Percentiles rank a stretch among this genome's conserved stretches.
Conservation (phyloP, 169 alveolate species). For the Cytauxzoon felis region DNA sequence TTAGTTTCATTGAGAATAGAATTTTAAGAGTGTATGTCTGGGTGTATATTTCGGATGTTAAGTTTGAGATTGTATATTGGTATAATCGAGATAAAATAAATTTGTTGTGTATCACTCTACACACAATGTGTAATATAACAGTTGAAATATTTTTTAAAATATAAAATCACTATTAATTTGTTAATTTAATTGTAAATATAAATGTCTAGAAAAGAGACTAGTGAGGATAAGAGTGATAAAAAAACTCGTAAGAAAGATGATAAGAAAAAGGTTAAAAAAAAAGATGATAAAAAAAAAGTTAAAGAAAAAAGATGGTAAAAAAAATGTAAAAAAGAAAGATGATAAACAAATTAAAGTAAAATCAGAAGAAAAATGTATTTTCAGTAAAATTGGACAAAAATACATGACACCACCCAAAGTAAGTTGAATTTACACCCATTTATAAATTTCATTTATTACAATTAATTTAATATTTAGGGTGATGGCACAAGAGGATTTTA, state of each 20-base stretch:
- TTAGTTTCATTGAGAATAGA: too few species aligned
- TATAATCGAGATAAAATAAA: too few species aligned
- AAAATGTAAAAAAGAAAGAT: not conserved
- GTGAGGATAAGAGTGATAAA: too few species aligned
- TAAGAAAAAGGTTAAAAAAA: not conserved
- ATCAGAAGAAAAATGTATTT: slow-evolving; percentile 23
- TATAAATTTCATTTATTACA: not conserved
- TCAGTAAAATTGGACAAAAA: slow-evolving; percentile 75
- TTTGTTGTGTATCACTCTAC: too few species aligned
- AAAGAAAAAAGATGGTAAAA: not conserved
- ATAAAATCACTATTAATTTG: too few species aligned
- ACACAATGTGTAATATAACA: too few species aligned
- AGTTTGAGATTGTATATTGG: too few species aligned
- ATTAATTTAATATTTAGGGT: slow-evolving; percentile 62
- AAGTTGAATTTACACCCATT: not conserved
- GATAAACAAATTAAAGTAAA: slow-evolving; percentile 16
- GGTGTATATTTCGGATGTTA: too few species aligned
- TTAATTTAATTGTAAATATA: too few species aligned
- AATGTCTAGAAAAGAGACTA: not conserved
- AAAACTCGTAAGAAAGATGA: too few species aligned
- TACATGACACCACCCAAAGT: slow-evolving; percentile 85
- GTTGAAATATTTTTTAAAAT: too few species aligned
- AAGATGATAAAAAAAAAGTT: not conserved
- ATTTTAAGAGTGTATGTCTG: too few species aligned
- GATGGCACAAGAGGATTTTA: slow-evolving; percentile 89